Evolutionary conservation across 2,329 filamentous ascomycete genomes (phyloP).

Genomic region (Mycosphaerella sp.): DNA sequence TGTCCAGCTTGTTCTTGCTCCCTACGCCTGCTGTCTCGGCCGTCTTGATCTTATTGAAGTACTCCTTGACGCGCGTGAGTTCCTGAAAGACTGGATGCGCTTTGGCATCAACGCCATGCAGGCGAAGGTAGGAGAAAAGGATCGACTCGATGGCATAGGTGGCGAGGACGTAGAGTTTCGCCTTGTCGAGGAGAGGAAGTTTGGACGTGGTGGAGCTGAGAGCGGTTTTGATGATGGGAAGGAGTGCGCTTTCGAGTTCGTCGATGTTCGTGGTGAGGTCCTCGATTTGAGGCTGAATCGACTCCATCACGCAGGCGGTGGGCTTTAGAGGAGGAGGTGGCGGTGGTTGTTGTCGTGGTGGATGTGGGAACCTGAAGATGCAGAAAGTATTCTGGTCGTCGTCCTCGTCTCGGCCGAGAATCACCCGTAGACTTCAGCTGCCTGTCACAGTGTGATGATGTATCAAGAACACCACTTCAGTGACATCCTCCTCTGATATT

Average conservation of each 20-base stretch:
- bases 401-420: not conserved
- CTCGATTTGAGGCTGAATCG: conserved; percentile 60
- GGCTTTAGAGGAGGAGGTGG: not conserved
- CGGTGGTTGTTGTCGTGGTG: not conserved
- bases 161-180: conserved; percentile 82
- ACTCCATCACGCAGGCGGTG: conserved; percentile 42
- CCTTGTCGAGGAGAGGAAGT: conserved; percentile 86
- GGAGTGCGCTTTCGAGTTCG: conserved; percentile 64
- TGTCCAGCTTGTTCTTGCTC: conserved; percentile 57
- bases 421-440: too few species aligned
- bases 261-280: conserved; percentile 67
- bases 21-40: conserved; percentile 46
- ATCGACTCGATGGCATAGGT: conserved; percentile 88
- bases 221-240: conserved; percentile 61
- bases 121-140: conserved; percentile 73
- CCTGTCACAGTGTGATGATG: not conserved
- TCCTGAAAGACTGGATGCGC: conserved; percentile 80
- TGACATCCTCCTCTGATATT: not conserved
- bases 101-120: conserved; percentile 75
- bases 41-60: conserved; percentile 84
- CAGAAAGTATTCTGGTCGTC: conserved; percentile 2
- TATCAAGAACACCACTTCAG: not conserved
- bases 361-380: not conserved
- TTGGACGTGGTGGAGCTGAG: conserved; percentile 65
- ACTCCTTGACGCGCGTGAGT: conserved; percentile 78